phyloP scores from a whole-genome alignment of 2,329 filamentous ascomycete genomes.

The Alternaria alternata region DNA sequence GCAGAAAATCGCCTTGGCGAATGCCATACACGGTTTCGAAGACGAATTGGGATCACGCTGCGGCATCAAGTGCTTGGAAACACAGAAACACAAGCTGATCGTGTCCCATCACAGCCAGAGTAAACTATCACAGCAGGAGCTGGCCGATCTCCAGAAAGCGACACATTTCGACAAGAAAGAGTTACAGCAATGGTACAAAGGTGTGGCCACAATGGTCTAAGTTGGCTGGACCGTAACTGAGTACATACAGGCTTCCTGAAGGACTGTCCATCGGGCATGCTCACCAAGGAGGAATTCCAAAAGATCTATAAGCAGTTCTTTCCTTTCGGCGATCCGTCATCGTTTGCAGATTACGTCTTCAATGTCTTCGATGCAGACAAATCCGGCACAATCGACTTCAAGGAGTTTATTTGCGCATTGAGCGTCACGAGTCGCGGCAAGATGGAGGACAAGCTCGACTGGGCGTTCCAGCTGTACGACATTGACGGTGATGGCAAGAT shows the following conservation, averaged over 20 bases:
- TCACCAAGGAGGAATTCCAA: slow-evolving; percentile 98
- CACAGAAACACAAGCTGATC: slow-evolving; percentile 45
- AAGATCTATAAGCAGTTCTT: slow-evolving; percentile 99
- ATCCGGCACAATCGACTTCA: slow-evolving; percentile 97
- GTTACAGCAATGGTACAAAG: slow-evolving; percentile 99
- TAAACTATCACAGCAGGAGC: slow-evolving; percentile 96
- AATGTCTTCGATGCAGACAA: slow-evolving; percentile 99
- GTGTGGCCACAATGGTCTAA: slow-evolving; percentile 60
- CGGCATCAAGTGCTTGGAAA: slow-evolving; percentile 30
- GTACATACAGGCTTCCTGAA: slow-evolving; percentile 82
- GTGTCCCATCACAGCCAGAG: slow-evolving; percentile 75
- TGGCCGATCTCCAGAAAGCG: slow-evolving; percentile 92
- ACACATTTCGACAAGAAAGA: slow-evolving; percentile 99
- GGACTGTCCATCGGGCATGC: slow-evolving; percentile 95
- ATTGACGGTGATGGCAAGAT: slow-evolving; percentile 99
- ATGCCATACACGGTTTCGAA: slow-evolving; percentile 34
- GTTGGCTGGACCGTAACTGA: slow-evolving; percentile 25
- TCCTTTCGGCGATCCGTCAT: slow-evolving; percentile 95
- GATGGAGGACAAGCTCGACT: slow-evolving; percentile 99
- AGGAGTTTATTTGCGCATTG: slow-evolving; percentile 98
- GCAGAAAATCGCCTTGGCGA: slow-evolving; percentile 36
- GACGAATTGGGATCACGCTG: slow-evolving; percentile 34
- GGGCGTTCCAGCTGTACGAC: slow-evolving; percentile 99
- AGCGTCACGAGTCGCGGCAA: slow-evolving; percentile 96
- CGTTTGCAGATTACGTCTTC: slow-evolving; percentile 98